Conservation (phyloP, 192 early-diverging fungal genomes). For the Glomus cerebriforme region DNA sequence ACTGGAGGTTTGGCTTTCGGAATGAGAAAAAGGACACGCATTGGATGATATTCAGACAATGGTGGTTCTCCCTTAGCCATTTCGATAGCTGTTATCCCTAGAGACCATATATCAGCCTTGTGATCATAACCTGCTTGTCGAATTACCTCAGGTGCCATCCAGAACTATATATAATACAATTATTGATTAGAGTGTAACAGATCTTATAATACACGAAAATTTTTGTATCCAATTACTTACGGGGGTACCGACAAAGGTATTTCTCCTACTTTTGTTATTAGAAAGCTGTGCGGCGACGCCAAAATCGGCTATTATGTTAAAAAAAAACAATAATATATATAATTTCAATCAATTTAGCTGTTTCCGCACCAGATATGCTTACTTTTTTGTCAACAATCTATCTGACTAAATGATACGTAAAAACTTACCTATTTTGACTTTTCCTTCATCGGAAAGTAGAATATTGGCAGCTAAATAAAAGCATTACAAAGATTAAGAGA, state of each 20-base stretch:
- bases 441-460: constrained; percentile 51
- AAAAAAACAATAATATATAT: too few relatives aligned
- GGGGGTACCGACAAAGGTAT: constrained; percentile 98
- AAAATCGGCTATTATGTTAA: constrained; percentile 98
- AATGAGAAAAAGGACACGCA: constrained; percentile 93
- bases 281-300: constrained; percentile 89
- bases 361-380: too few relatives aligned
- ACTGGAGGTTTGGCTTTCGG: constrained; percentile 88
- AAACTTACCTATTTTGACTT: constrained; percentile 47
- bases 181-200: not conserved
- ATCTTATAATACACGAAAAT: not conserved
- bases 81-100: constrained; percentile 97
- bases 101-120: constrained; percentile 93
- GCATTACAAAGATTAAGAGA: not conserved
- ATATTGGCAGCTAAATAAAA: constrained; percentile 74
- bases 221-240: constrained; percentile 40
- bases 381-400: not conserved
- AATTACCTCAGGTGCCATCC: constrained; percentile 96
- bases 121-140: constrained; percentile 61
- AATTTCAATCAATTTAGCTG: too few relatives aligned
- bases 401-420: not conserved
- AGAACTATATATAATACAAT: constrained; percentile 33
- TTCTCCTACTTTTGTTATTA: constrained; percentile 52
- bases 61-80: constrained; percentile 91
- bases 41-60: constrained; percentile 92